These are phyloP conservation scores for Glomus cerebriforme DNA, from an alignment of 192 early-diverging fungal species.

Conservation along the genomic window DNA sequence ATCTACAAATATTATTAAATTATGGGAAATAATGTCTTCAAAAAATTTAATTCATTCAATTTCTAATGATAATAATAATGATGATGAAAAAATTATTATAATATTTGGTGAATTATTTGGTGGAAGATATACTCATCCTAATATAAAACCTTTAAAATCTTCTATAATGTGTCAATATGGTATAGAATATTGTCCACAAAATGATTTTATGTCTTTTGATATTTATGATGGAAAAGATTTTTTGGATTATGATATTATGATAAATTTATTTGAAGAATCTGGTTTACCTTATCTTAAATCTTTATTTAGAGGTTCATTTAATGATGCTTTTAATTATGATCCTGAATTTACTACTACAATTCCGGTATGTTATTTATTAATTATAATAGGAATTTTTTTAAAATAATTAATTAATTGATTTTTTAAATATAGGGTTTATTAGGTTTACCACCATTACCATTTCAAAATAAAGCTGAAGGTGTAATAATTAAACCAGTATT, in stretches of 20 bases:
- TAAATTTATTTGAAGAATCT: neutral
- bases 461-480: constrained; percentile 4
- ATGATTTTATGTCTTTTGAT: constrained; percentile 13
- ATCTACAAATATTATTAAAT: neutral
- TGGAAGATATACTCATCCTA: neutral
- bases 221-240: neutral
- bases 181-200: constrained; percentile 10
- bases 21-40: neutral
- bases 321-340: neutral
- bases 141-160: neutral
- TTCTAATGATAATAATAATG: no score
- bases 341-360: constrained; percentile 13
- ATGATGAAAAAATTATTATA: neutral
- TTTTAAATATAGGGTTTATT: neutral
- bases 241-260: neutral
- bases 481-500: constrained; percentile 7
- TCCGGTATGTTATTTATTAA: neutral
- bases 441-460: constrained; percentile 6
- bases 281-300: neutral
- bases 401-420: no score
- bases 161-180: neutral
- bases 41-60: neutral
- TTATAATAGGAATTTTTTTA: no score
- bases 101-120: constrained; percentile 17
- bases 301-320: constrained; percentile 11